Conservation (phyloP, 768 basidiomycete species). For the Chalciporus piperatus region DNA sequence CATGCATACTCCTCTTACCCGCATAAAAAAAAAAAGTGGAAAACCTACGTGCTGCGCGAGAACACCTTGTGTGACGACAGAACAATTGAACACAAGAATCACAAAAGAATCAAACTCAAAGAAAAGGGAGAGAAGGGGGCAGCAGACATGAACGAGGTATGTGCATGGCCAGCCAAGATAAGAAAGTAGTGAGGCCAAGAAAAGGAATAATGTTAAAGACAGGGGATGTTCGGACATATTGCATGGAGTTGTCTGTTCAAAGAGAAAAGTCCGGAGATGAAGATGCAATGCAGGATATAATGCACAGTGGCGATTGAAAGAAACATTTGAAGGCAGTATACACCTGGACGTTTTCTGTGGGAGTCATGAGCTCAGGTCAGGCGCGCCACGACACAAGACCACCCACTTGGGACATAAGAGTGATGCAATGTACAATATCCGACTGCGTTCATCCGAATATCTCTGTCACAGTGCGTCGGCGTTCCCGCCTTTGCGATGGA, state of each 20-base stretch:
- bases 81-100: conserved; percentile 14
- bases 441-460: conserved; percentile 34
- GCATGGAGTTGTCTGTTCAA: conserved; percentile 16
- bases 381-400: neutral
- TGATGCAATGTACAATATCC: conserved; percentile 11
- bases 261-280: conserved; percentile 10
- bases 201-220: conserved; percentile 32
- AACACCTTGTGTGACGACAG: conserved; percentile 13
- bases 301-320: conserved; percentile 15
- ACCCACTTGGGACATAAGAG: conserved; percentile 20
- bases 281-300: conserved; percentile 25
- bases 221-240: conserved; percentile 18
- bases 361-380: neutral
- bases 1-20: conserved; percentile 26
- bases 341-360: conserved; percentile 17
- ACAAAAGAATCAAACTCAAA: neutral
- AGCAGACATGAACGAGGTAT: conserved; percentile 17
- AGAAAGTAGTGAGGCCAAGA: conserved; percentile 16
- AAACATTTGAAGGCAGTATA: conserved; percentile 16
- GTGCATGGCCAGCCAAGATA: conserved; percentile 29
- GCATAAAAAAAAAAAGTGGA: conserved; percentile 26
- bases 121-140: neutral
- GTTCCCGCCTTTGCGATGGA: conserved; percentile 35
- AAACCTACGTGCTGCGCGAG: conserved; percentile 13
- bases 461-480: conserved; percentile 52